phyloP scores from a whole-genome alignment of 1,139 yeast species.

The Saccharomyces pastorianus region DNA sequence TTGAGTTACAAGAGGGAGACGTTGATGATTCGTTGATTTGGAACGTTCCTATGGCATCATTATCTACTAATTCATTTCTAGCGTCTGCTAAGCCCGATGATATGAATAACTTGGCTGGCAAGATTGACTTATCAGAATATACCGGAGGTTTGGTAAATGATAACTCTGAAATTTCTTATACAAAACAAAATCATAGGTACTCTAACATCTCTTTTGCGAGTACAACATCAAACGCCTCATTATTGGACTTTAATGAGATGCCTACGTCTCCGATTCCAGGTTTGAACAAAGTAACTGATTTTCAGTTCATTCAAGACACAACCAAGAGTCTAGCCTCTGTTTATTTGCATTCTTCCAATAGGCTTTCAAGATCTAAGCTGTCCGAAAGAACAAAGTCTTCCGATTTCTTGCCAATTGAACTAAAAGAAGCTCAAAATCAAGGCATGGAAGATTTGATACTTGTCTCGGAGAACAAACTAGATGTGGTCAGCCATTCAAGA shows the following conservation, averaged over 20 bases:
- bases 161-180: neutral
- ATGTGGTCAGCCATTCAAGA: conserved; percentile 37
- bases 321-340: conserved; percentile 37
- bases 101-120: neutral
- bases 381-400: conserved; percentile 32
- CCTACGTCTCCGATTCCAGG: conserved; percentile 38
- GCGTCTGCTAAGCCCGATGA: conserved; percentile 12
- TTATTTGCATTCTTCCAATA: conserved; percentile 36
- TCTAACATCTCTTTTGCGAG: conserved; percentile 3
- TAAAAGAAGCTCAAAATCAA: conserved; percentile 32
- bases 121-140: neutral
- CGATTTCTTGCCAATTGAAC: conserved; percentile 32
- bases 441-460: conserved; percentile 42
- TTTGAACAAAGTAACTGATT: conserved; percentile 29
- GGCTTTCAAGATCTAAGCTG: conserved; percentile 34
- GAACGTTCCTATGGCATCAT: conserved; percentile 42
- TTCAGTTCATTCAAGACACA: conserved; percentile 34
- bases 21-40: conserved; percentile 36
- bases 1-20: conserved; percentile 23
- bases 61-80: conserved; percentile 34
- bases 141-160: neutral
- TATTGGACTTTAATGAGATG: conserved; percentile 25
- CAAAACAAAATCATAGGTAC: conserved; percentile 1
- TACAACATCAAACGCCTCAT: conserved; percentile 9
- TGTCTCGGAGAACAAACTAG: conserved; percentile 40